Percentiles rank a stretch among this genome's conserved stretches.
phyloP scores from a whole-genome alignment of 495 filamentous ascomycete species.

The Penicillium atrosanguineum region DNA sequence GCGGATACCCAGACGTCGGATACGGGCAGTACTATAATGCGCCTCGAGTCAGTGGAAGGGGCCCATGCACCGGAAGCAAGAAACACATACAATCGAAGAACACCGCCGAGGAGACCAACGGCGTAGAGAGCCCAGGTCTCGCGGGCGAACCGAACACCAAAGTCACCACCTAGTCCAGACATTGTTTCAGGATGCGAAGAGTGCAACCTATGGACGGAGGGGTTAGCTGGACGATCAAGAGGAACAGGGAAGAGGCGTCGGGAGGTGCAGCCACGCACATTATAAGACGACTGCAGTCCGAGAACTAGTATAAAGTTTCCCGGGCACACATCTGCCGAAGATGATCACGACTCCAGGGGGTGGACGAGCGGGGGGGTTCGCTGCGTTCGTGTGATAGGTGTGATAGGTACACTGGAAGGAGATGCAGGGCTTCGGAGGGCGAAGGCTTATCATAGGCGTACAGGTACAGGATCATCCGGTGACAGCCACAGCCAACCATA shows the following conservation, averaged over 20 bases:
- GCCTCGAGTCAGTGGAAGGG: not conserved
- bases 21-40: conserved; percentile 42
- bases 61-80: not conserved
- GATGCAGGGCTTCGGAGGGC: conserved; percentile 9
- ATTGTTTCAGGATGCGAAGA: conserved; percentile 29
- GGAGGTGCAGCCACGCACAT: conserved; percentile 17
- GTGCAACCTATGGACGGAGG: conserved; percentile 1
- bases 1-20: conserved; percentile 43
- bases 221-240: conserved; percentile 13
- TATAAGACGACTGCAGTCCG: conserved; percentile 9
- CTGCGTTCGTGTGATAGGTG: conserved; percentile 11
- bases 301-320: conserved; percentile 17
- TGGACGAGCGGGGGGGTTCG: conserved; percentile 7
- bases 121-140: conserved; percentile 51
- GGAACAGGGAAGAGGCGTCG: conserved; percentile 2
- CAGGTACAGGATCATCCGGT: conserved; percentile 11
- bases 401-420: not conserved
- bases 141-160: conserved; percentile 31
- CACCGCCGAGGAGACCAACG: conserved; percentile 42
- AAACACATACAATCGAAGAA: conserved; percentile 42
- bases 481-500: conserved; percentile 18
- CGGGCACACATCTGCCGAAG: conserved; percentile 16
- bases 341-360: conserved; percentile 11
- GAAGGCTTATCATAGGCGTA: conserved; percentile 16
- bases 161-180: conserved; percentile 35